These are phyloP conservation scores for Xylaria flabelliformis DNA, from an alignment of 495 filamentous ascomycete species.

Conservation along the genomic window DNA sequence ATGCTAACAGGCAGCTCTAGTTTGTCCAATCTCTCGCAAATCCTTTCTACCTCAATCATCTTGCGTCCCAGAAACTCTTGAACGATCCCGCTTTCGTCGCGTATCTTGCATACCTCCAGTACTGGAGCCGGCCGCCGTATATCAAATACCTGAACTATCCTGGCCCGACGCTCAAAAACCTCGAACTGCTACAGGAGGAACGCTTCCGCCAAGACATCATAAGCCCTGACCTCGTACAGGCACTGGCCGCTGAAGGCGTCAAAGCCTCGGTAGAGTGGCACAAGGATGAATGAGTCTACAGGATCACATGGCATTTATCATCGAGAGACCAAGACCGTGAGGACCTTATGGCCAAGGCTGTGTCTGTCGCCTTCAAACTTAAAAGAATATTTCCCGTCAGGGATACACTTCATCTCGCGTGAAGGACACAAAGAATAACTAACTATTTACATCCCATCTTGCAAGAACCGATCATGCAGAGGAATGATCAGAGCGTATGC, in stretches of 20 bases:
- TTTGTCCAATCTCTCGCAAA: slow-evolving; percentile 89
- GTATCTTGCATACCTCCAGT: slow-evolving; percentile 84
- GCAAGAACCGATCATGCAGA: background rate
- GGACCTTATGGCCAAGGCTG: background rate
- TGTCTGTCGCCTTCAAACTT: background rate
- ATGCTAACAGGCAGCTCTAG: slow-evolving; percentile 46
- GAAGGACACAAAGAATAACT: background rate
- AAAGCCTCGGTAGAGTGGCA: slow-evolving; percentile 56
- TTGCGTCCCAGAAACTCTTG: slow-evolving; percentile 70
- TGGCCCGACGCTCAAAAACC: slow-evolving; percentile 78
- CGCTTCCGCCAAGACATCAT: slow-evolving; percentile 83
- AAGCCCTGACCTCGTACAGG: slow-evolving; percentile 71
- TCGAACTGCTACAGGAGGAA: slow-evolving; percentile 84
- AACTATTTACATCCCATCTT: background rate
- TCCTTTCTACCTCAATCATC: slow-evolving; percentile 82
- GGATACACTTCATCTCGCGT: background rate
- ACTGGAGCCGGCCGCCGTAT: slow-evolving; percentile 85
- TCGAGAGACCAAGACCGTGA: background rate
- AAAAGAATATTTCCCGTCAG: slow-evolving; percentile 31
- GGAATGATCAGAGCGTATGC: background rate
- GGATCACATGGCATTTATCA: background rate
- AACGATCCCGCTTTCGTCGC: slow-evolving; percentile 72
- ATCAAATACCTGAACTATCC: slow-evolving; percentile 81
- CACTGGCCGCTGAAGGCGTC: slow-evolving; percentile 66
- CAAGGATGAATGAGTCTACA: slow-evolving; percentile 34